A percentile compares a stretch with the other conserved stretches of the same genome.
Conservation (phyloP, 2,329 filamentous ascomycete genomes). For the Didymella arachidicola region DNA sequence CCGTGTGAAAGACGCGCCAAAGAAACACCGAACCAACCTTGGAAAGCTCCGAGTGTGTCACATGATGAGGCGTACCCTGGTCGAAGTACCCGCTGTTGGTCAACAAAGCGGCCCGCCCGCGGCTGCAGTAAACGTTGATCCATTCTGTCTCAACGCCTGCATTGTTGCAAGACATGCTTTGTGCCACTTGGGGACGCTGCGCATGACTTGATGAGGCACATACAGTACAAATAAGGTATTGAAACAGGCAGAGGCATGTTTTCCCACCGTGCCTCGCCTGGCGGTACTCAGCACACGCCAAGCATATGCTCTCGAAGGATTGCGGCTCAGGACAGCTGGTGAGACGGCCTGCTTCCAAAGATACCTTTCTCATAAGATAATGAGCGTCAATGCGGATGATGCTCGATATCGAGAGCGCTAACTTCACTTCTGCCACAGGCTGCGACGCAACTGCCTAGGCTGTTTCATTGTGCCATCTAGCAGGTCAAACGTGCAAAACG, state of each 20-base stretch:
- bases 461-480: constrained; percentile 12
- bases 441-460: constrained; percentile 16
- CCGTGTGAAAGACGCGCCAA: constrained; percentile 24
- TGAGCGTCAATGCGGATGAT: constrained; percentile 7
- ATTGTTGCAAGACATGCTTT: not conserved
- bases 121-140: constrained; percentile 14
- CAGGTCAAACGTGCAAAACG: constrained; percentile 8
- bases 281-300: constrained; percentile 10
- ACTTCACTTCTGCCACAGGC: constrained; percentile 18
- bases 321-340: constrained; percentile 16
- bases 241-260: not conserved
- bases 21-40: constrained; percentile 18
- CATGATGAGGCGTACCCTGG: constrained; percentile 19
- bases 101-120: constrained; percentile 20
- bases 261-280: not conserved
- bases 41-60: constrained; percentile 12
- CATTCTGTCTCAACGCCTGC: not conserved
- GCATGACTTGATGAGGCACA: not conserved
- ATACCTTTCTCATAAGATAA: constrained; percentile 10
- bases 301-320: constrained; percentile 13
- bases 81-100: constrained; percentile 10
- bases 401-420: constrained; percentile 12
- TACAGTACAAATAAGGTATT: not conserved
- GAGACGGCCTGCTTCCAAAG: constrained; percentile 17
- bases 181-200: not conserved